phyloP scores from a whole-genome alignment of 2,329 filamentous ascomycete species.

The Curvularia hawaiiensis region DNA sequence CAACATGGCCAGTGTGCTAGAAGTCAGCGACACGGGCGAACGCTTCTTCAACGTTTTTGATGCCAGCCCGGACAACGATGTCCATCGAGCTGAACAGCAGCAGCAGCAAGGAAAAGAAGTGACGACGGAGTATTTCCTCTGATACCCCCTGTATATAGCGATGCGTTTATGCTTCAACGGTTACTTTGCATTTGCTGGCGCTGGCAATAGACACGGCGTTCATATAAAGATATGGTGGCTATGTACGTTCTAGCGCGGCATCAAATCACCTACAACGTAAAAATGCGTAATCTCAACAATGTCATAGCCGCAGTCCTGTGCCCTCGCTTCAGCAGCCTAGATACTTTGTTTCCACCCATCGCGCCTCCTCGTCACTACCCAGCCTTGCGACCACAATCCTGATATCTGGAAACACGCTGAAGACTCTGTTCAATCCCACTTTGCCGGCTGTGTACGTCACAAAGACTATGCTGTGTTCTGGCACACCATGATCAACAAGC shows the following conservation, averaged over 20 bases:
- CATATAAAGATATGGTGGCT: conserved; percentile 10
- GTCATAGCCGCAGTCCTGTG: neutral
- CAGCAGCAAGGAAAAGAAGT: conserved; percentile 74
- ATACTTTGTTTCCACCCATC: conserved; percentile 91
- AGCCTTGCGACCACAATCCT: conserved; percentile 85
- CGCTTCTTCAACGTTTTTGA: conserved; percentile 98
- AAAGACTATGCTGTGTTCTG: conserved; percentile 83
- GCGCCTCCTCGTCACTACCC: conserved; percentile 78
- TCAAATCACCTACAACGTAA: conserved; percentile 7
- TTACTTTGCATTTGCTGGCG: conserved; percentile 18
- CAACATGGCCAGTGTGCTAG: conserved; percentile 95
- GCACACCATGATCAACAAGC: conserved; percentile 91
- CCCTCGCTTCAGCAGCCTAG: conserved; percentile 72
- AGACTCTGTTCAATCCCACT: conserved; percentile 81
- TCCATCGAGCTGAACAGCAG: conserved; percentile 81
- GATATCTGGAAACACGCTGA: conserved; percentile 86
- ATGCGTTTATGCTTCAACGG: conserved; percentile 8
- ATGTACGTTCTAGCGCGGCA: conserved; percentile 11
- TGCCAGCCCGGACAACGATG: conserved; percentile 93
- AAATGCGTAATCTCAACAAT: conserved; percentile 1
- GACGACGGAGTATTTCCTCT: conserved; percentile 71
- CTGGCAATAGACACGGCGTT: conserved; percentile 20
- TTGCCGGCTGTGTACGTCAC: conserved; percentile 90
- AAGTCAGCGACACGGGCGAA: conserved; percentile 92
- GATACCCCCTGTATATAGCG: conserved; percentile 45